These are phyloP conservation scores for Gorgonomyces haynaldii DNA, from an alignment of 192 early-diverging fungal genomes.

Conservation along the genomic window DNA sequence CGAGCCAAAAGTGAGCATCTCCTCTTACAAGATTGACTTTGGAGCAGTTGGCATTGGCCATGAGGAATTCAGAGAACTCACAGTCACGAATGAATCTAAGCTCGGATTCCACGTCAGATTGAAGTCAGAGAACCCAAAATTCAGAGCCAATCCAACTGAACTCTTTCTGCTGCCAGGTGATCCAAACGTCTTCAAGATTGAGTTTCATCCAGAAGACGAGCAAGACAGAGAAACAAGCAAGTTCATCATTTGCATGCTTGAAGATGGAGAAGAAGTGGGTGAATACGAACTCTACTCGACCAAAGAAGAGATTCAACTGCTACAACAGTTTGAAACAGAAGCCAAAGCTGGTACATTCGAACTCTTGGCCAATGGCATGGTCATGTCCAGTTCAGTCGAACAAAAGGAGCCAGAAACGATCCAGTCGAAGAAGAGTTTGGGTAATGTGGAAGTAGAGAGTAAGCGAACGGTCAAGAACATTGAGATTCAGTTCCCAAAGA, in stretches of 20 bases:
- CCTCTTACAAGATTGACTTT: conserved; percentile 23
- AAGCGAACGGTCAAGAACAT: conserved; percentile 15
- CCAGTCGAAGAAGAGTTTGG: conserved; percentile 1
- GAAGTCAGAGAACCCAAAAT: conserved; percentile 16
- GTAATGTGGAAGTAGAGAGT: conserved; percentile 2
- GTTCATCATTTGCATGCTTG: conserved; percentile 16
- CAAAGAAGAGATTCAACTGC: conserved; percentile 14
- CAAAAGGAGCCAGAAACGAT: conserved; percentile 3
- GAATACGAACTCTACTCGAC: neutral
- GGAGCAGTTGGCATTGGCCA: conserved; percentile 38
- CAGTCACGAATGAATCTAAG: conserved; percentile 22
- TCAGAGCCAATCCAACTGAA: conserved; percentile 17
- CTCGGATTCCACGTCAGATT: conserved; percentile 20
- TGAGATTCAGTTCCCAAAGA: conserved; percentile 30
- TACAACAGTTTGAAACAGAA: conserved; percentile 18
- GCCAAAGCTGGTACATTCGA: conserved; percentile 6
- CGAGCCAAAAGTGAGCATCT: conserved; percentile 21
- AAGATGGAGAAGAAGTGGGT: conserved; percentile 13
- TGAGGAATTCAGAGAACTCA: conserved; percentile 30
- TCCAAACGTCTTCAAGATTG: conserved; percentile 17
- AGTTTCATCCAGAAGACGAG: conserved; percentile 22
- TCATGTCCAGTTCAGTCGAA: neutral
- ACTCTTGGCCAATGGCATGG: neutral
- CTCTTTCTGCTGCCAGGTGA: conserved; percentile 20
- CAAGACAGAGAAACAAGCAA: conserved; percentile 6